phyloP scores from a whole-genome alignment of 1,139 yeast genomes.

The Candida tetrigidarum region DNA sequence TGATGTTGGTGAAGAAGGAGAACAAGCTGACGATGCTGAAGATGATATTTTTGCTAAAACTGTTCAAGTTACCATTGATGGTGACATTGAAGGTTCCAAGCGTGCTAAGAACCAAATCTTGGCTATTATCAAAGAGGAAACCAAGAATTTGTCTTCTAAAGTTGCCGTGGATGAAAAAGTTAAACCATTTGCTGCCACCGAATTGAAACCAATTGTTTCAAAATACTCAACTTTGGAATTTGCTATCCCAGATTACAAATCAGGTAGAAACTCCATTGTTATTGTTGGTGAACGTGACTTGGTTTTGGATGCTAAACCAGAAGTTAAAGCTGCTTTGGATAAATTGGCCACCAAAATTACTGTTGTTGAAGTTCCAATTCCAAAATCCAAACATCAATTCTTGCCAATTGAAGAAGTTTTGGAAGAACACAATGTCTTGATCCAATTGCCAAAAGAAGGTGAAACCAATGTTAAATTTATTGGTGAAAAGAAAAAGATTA shows the following conservation, averaged over 20 bases:
- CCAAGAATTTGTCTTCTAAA: conserved; percentile 57
- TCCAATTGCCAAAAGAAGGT: conserved; percentile 56
- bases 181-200: conserved; percentile 53
- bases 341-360: conserved; percentile 42
- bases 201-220: conserved; percentile 26
- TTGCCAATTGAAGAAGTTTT: conserved; percentile 51
- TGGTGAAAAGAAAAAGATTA: conserved; percentile 61
- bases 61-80: conserved; percentile 69
- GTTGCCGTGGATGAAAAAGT: conserved; percentile 50
- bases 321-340: conserved; percentile 52
- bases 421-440: conserved; percentile 61
- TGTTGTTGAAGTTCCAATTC: conserved; percentile 46
- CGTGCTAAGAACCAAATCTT: conserved; percentile 73
- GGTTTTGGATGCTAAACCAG: conserved; percentile 53
- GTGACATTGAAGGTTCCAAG: conserved; percentile 84
- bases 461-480: conserved; percentile 60
- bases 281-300: conserved; percentile 69
- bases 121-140: conserved; percentile 76
- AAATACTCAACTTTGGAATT: conserved; percentile 33
- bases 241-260: conserved; percentile 36
- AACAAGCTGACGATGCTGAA: conserved; percentile 18
- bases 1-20: conserved; percentile 24
- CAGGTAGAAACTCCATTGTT: conserved; percentile 31
- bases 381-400: conserved; percentile 48
- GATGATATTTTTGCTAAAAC: conserved; percentile 59